Base-by-base conservation (phyloP, 169 alveolate species). In the Cryptosporidium muris region DNA sequence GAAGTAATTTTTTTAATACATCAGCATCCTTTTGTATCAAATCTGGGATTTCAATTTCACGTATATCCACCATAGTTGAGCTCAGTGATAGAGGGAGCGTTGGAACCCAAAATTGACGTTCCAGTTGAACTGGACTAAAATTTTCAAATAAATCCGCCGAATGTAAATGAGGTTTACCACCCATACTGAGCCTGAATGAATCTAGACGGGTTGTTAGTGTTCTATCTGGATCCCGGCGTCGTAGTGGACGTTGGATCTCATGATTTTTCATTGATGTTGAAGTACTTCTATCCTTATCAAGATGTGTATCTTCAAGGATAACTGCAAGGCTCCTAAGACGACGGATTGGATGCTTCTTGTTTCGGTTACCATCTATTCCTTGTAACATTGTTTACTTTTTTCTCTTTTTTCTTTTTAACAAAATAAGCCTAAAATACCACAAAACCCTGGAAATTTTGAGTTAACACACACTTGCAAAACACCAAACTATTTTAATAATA, bases 41-140 rank as follows among this genome's bases (percentile, higher is more conserved):
- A 40, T 89, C 88, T 38, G 89, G 90, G 42, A 89, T 90, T 51
- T 82, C 81, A 54, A 81, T 82, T 49, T 89, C 92, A 14, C 64
- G 81, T 37, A 81, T 74, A 9, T 64, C 62, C 40, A 88, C 88
- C 47, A 81, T 82, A 43, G 82, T 90, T 45, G 89, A 43, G 14
- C 91, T 49, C 45, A 89, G 65, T 0, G 92, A 88, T 38, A 82
- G 80, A 4, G 92, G 92, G 51, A 89, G 65, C 3, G 89, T 89
- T 3, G 92, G 92, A 12, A 49, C 40, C 81, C 89, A 89, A 52
- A 58, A 80, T 62, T 81, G 89, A 47, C 92, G 64, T 63, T 89
- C 92, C 49, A 88, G 80, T 81, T 89, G 92, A 37, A 89, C 88
- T 8, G 92, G 92, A 49, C 92, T 89, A 14, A 89, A 82, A 80